Conservation (phyloP, 169 alveolate species). For the Plasmodium yoelii region DNA sequence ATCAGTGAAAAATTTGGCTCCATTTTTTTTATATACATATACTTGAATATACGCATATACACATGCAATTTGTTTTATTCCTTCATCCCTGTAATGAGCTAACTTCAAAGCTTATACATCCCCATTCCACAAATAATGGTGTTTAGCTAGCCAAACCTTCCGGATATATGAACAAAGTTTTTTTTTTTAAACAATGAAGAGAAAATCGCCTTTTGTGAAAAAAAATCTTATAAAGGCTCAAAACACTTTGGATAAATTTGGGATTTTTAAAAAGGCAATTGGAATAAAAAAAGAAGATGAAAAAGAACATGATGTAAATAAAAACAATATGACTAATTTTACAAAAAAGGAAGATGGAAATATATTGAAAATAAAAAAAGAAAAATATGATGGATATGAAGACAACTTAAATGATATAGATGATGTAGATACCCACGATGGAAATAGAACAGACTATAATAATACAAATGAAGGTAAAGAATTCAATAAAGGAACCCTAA, state of each 20-base stretch:
- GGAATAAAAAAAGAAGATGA: constrained; percentile 23
- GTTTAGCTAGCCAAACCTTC: too few relatives aligned
- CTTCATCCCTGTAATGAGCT: too few relatives aligned
- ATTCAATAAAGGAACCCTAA: background rate
- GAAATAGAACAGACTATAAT: background rate
- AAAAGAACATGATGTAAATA: background rate
- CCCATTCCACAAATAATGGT: too few relatives aligned
- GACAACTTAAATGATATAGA: background rate
- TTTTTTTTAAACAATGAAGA: constrained; percentile 43
- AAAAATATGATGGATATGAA: constrained; percentile 11
- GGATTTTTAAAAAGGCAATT: constrained; percentile 67
- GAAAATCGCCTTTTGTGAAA: constrained; percentile 49
- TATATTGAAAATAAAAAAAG: constrained; percentile 1
- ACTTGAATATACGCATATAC: too few relatives aligned
- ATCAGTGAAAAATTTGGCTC: too few relatives aligned
- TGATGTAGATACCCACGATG: background rate
- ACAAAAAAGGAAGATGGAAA: constrained; percentile 12
- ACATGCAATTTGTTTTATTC: too few relatives aligned
- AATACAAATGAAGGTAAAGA: background rate
- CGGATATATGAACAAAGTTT: too few relatives aligned
- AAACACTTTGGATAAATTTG: constrained; percentile 74
- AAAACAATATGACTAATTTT: background rate
- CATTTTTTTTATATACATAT: too few relatives aligned
- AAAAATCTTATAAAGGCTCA: constrained; percentile 52
- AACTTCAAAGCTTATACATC: too few relatives aligned